These are phyloP conservation scores for Cubamyces lactineus DNA, from an alignment of 768 basidiomycete genomes.

Conservation along the genomic window DNA sequence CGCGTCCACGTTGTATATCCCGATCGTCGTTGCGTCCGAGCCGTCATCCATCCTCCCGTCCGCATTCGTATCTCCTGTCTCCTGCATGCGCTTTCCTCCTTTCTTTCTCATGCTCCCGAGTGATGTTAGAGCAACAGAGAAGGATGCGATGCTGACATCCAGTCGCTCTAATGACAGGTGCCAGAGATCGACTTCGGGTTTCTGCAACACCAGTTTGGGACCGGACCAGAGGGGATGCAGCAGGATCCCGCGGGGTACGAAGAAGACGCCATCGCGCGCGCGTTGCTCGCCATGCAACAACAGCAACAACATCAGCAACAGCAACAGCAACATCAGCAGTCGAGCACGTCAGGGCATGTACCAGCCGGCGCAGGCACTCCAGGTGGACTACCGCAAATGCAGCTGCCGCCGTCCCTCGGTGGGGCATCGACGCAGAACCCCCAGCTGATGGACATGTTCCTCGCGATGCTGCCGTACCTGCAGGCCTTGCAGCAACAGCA, in stretches of 20 bases:
- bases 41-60: neutral
- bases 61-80: neutral
- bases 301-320: conserved; percentile 6
- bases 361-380: conserved; percentile 6
- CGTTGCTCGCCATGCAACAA: conserved; percentile 25
- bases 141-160: neutral
- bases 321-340: neutral
- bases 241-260: conserved; percentile 23
- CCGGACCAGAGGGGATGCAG: conserved; percentile 10
- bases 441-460: conserved; percentile 30
- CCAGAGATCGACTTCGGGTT: conserved; percentile 24
- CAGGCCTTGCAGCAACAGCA: conserved; percentile 32
- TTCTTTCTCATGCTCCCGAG: neutral
- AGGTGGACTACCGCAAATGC: conserved; percentile 4
- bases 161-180: conserved; percentile 10
- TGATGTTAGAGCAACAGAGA: neutral
- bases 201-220: conserved; percentile 16
- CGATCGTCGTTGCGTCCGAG: no score
- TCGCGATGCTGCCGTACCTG: conserved; percentile 33
- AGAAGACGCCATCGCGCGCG: conserved; percentile 26
- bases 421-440: conserved; percentile 23
- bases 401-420: conserved; percentile 18
- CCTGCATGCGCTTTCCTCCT: neutral
- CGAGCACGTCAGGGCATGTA: conserved; percentile 5
- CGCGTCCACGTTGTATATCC: neutral